Evolutionary conservation across 179 eudicot species (phyloP).

Genomic region (Silene vulgaris): DNA sequence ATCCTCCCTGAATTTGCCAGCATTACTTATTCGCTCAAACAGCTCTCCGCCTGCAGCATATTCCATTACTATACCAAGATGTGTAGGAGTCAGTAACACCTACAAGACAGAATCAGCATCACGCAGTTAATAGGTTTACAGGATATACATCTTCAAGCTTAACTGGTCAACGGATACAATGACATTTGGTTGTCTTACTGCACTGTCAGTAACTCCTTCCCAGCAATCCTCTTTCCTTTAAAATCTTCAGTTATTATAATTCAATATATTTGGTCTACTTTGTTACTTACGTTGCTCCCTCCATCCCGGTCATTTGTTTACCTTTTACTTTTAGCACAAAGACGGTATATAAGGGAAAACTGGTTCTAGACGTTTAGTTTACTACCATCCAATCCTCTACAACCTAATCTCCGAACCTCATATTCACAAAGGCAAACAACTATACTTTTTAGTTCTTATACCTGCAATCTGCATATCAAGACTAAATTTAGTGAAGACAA

Average conservation of each 20-base stretch:
- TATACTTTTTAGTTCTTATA: background rate
- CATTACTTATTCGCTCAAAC: conserved; percentile 74
- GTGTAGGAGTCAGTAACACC: conserved; percentile 78
- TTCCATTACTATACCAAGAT: conserved; percentile 91
- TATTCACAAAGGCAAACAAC: background rate
- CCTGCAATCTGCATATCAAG: background rate
- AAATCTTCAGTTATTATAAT: no score
- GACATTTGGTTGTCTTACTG: background rate
- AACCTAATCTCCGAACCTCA: background rate
- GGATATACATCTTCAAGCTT: conserved; percentile 3
- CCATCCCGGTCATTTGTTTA: no score
- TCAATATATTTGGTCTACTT: no score
- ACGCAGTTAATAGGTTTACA: conserved; percentile 10
- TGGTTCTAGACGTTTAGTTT: background rate
- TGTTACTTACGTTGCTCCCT: no score
- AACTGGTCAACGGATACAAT: no score
- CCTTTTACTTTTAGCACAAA: no score
- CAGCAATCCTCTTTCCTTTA: no score
- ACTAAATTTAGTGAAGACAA: background rate
- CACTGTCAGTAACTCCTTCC: background rate
- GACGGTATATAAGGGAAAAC: no score
- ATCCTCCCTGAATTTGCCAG: conserved; percentile 88
- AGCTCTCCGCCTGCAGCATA: conserved; percentile 91
- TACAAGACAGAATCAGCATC: conserved; percentile 25
- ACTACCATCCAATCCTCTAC: background rate